Percentiles rank a stretch among this genome's conserved stretches.
Evolutionary conservation across 495 filamentous ascomycete species (phyloP).

Genomic region (Penicillium antarcticum): DNA sequence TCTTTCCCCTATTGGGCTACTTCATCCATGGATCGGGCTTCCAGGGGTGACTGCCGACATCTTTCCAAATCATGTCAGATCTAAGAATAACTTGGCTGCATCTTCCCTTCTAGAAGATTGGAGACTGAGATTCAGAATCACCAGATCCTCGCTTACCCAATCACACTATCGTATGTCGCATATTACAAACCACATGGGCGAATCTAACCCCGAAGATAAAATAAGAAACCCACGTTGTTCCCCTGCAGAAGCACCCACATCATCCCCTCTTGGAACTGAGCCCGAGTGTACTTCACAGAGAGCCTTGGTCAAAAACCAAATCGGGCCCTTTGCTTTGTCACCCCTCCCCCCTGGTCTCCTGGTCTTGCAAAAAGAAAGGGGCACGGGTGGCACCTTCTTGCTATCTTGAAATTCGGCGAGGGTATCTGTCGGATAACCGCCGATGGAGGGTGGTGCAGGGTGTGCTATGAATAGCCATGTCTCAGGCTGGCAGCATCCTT

Average conservation of each 20-base stretch:
- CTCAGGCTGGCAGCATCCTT: not conserved
- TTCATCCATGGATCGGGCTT: not conserved
- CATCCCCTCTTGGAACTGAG: constrained; percentile 2
- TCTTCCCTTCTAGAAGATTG: constrained; percentile 3
- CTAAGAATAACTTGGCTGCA: constrained; percentile 7
- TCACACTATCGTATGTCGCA: not conserved
- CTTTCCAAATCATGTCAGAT: not conserved
- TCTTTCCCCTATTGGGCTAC: not conserved
- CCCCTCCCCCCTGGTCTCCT: no score
- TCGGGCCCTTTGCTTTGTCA: not conserved
- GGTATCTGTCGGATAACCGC: not conserved
- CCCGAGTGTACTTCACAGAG: not conserved
- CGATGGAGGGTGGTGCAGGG: not conserved
- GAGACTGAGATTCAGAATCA: no score
- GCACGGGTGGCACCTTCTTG: no score
- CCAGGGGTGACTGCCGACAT: not conserved
- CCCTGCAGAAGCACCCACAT: constrained; percentile 8
- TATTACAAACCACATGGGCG: not conserved
- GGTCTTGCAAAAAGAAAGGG: not conserved
- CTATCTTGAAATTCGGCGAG: no score
- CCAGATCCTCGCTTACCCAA: not conserved
- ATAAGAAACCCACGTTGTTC: constrained; percentile 27
- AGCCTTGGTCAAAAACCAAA: not conserved
- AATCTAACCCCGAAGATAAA: constrained; percentile 11
- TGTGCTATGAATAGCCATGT: constrained; percentile 2